phyloP scores from a whole-genome alignment of 2,329 filamentous ascomycete species.

The Ceratocystis variospora region DNA sequence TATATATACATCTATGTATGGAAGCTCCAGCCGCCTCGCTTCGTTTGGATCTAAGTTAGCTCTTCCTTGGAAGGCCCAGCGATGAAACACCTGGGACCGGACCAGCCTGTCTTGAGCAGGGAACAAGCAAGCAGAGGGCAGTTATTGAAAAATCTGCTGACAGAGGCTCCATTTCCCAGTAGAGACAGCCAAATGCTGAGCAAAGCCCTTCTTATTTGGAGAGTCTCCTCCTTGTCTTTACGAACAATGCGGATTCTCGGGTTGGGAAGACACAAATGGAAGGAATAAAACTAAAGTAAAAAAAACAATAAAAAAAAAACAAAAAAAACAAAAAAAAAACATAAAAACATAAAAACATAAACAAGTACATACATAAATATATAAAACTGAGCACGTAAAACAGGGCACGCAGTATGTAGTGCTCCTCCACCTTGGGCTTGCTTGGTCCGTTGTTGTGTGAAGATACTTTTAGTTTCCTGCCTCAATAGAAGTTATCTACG shows the following conservation, averaged over 20 bases:
- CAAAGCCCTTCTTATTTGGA: neutral
- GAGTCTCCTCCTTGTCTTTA: neutral
- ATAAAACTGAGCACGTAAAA: neutral
- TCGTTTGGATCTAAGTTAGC: constrained; percentile 2
- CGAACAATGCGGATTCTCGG: neutral
- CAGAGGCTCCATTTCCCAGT: neutral
- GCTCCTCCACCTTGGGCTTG: neutral
- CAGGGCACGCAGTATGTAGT: neutral
- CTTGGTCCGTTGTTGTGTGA: neutral
- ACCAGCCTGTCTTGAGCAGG: neutral
- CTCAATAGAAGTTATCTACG: neutral
- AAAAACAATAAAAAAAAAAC: neutral
- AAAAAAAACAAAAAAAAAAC: too few relatives aligned
- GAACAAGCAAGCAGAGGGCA: too few relatives aligned
- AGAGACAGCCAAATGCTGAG: neutral
- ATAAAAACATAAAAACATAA: neutral
- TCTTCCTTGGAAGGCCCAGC: neutral
- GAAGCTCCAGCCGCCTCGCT: constrained; percentile 2
- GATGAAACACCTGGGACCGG: neutral
- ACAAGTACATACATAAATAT: too few relatives aligned
- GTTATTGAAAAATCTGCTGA: too few relatives aligned
- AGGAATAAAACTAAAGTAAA: too few relatives aligned
- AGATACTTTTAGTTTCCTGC: neutral
- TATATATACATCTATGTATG: neutral
- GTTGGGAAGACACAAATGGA: neutral